These are phyloP conservation scores for Phytopythium mirpurense DNA, from an alignment of 352 stramenopile species.

Conservation along the genomic window DNA sequence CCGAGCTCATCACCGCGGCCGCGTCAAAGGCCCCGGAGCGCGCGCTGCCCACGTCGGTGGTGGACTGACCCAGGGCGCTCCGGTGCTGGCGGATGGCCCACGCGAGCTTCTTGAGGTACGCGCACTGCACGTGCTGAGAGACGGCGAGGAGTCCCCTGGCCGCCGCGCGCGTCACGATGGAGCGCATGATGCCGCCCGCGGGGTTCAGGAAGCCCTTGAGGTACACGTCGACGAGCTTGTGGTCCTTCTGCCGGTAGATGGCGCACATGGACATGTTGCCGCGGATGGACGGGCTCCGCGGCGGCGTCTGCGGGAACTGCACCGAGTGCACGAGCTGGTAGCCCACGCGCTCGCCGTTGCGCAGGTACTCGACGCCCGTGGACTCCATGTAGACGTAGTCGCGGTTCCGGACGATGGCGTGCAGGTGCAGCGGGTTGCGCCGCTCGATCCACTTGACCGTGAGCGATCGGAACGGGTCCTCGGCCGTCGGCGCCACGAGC, in stretches of 20 bases:
- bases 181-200: not conserved
- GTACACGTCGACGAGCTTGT: conserved; percentile 37
- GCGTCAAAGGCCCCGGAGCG: not conserved
- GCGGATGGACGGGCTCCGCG: conserved; percentile 11
- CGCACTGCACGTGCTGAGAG: conserved; percentile 21
- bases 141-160: conserved; percentile 17
- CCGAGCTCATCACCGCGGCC: not conserved
- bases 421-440: conserved; percentile 17
- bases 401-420: conserved; percentile 23
- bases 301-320: conserved; percentile 20
- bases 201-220: conserved; percentile 18
- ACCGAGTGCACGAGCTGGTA: conserved; percentile 53
- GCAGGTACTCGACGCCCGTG: conserved; percentile 25
- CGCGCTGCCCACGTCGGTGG: conserved; percentile 4
- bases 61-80: not conserved
- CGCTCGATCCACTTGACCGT: conserved; percentile 36
- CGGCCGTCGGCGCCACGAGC: conserved; percentile 16
- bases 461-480: conserved; percentile 25
- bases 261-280: conserved; percentile 43
- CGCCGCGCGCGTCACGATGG: conserved; percentile 20
- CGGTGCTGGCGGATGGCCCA: conserved; percentile 21
- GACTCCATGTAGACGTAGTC: conserved; percentile 53
- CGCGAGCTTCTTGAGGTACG: conserved; percentile 28
- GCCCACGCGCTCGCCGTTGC: conserved; percentile 35
- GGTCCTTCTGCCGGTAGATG: conserved; percentile 27